These are phyloP conservation scores for Gossypium australe DNA, from an alignment of 345 rosid genomes.

Conservation along the genomic window DNA sequence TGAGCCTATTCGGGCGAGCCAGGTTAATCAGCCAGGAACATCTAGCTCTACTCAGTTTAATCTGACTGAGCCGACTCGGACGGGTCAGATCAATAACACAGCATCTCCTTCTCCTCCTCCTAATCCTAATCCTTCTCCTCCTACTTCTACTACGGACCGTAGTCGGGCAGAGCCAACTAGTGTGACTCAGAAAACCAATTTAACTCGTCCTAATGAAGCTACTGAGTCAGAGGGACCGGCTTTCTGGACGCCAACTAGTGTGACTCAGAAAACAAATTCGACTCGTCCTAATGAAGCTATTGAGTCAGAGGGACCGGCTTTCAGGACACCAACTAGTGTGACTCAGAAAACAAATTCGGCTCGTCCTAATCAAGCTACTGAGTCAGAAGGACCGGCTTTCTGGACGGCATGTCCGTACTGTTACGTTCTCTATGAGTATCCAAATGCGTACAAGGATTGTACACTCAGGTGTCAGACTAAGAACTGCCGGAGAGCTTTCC, in stretches of 20 bases:
- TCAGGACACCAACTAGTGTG: conserved; percentile 58
- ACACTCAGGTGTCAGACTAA: conserved; percentile 52
- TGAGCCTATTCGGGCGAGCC: conserved; percentile 2
- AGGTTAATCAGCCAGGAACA: background rate
- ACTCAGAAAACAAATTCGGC: conserved; percentile 13
- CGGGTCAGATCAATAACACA: background rate
- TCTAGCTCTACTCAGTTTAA: background rate
- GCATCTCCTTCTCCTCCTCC: conserved; percentile 12
- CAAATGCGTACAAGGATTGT: conserved; percentile 69
- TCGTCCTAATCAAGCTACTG: conserved; percentile 16
- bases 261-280: conserved; percentile 11
- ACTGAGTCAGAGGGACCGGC: conserved; percentile 22
- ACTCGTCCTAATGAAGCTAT: conserved; percentile 18
- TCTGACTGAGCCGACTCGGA: conserved; percentile 6
- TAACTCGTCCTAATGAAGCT: conserved; percentile 16
- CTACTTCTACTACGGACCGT: background rate
- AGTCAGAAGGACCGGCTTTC: conserved; percentile 39
- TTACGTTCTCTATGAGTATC: conserved; percentile 63
- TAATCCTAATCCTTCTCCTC: background rate
- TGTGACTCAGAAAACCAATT: conserved; percentile 9
- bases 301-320: conserved; percentile 31
- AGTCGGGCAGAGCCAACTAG: conserved; percentile 20
- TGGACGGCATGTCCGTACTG: conserved; percentile 98
- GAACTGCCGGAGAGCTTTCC: conserved; percentile 67
- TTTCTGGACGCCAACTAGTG: no score